phyloP scores from a whole-genome alignment of 2,329 filamentous ascomycete species.

The Fusarium austroafricanum region DNA sequence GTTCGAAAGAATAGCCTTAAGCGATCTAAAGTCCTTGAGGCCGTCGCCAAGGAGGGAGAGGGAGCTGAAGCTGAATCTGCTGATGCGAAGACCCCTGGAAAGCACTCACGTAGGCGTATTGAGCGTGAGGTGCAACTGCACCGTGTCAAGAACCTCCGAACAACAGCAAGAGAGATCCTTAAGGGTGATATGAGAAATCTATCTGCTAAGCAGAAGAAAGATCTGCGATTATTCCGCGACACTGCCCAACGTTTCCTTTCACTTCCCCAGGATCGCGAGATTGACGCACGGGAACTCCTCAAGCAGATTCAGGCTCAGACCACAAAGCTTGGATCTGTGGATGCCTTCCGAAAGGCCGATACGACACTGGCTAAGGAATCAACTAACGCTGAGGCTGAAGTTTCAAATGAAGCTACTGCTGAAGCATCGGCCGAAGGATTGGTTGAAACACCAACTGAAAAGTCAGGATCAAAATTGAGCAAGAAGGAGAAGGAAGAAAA shows the following conservation, averaged over 20 bases:
- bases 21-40: conserved; percentile 31
- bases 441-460: conserved; percentile 3
- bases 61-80: conserved; percentile 34
- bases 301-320: conserved; percentile 50
- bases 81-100: conserved; percentile 30
- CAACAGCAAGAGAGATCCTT: conserved; percentile 50
- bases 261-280: conserved; percentile 48
- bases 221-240: conserved; percentile 77
- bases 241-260: conserved; percentile 71
- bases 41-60: conserved; percentile 39
- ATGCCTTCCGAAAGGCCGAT: conserved; percentile 48
- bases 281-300: conserved; percentile 48
- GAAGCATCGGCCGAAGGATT: conserved; percentile 27
- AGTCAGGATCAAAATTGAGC: conserved; percentile 24
- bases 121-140: conserved; percentile 45
- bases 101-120: conserved; percentile 29
- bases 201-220: conserved; percentile 78
- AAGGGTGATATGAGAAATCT: conserved; percentile 62
- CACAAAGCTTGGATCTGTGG: conserved; percentile 49
- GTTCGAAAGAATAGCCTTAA: conserved; percentile 40
- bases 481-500: conserved; percentile 37
- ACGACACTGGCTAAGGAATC: conserved; percentile 8
- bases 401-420: neutral
- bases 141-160: conserved; percentile 45
- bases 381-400: neutral